Percentiles rank a stretch among this genome's conserved stretches.
Evolutionary conservation across 2,329 filamentous ascomycete species (phyloP).

Genomic region (Aspergillus pseudoglaucus): DNA sequence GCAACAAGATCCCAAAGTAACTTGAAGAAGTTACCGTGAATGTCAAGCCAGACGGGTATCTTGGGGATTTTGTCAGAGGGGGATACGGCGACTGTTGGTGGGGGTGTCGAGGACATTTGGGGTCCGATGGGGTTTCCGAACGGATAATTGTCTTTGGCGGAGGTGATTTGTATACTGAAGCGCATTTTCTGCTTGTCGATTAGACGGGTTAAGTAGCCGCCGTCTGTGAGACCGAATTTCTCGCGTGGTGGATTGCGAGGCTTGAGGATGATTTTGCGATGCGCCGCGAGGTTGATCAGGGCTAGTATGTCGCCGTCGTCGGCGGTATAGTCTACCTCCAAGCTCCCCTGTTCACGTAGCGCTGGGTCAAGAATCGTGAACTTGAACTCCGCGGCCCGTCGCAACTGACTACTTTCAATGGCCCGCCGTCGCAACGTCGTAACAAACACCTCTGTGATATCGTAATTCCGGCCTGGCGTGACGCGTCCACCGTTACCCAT

Average conservation of each 20-base stretch:
- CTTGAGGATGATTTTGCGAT: conserved; percentile 28
- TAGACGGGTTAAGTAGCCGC: conserved; percentile 40
- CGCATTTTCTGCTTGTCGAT: conserved; percentile 40
- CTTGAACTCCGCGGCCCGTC: conserved; percentile 39
- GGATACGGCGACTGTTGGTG: conserved; percentile 3
- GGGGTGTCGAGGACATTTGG: conserved; percentile 20
- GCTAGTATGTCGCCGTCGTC: conserved; percentile 41
- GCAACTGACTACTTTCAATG: conserved; percentile 35
- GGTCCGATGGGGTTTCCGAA: conserved; percentile 32
- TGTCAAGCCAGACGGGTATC: conserved; percentile 45
- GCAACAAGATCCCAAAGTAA: conserved; percentile 39
- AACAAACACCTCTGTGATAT: conserved; percentile 38
- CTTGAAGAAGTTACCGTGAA: conserved; percentile 33
- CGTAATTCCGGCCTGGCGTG: conserved; percentile 38
- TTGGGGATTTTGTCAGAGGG: conserved; percentile 14
- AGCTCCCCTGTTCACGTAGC: conserved; percentile 26
- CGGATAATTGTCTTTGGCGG: conserved; percentile 29
- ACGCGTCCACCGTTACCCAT: conserved; percentile 34
- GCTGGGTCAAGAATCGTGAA: conserved; percentile 33
- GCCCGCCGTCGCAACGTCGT: conserved; percentile 32
- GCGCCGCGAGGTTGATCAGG: conserved; percentile 36
- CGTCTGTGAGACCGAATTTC: conserved; percentile 42
- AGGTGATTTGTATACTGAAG: conserved; percentile 37
- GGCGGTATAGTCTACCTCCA: conserved; percentile 29
- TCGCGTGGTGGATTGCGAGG: conserved; percentile 37